Percentiles rank a stretch among this genome's conserved stretches.
phyloP scores from a whole-genome alignment of 208 protist genomes.

The Acanthamoeba lenticulata region DNA sequence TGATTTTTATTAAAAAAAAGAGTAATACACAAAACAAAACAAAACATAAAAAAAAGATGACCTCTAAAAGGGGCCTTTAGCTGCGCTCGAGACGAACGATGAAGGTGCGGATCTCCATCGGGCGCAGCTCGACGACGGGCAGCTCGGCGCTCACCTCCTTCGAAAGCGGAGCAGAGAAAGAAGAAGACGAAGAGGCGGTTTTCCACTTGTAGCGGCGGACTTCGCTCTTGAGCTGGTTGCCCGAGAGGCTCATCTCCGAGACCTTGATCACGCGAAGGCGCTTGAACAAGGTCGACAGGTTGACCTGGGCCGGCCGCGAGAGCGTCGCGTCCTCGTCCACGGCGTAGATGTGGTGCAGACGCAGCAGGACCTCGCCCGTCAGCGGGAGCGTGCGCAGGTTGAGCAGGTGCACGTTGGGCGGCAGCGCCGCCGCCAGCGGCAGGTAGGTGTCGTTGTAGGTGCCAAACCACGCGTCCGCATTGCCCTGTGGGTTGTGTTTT shows the following conservation, averaged over 20 bases:
- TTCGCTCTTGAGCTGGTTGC: constrained; percentile 48
- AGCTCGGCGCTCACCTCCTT: not conserved
- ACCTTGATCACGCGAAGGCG: not conserved
- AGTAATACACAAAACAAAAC: too few relatives aligned
- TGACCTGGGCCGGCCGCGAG: constrained; percentile 17
- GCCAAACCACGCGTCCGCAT: not conserved
- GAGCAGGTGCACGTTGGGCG: constrained; percentile 30
- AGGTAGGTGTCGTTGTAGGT: not conserved
- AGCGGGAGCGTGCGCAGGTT: not conserved
- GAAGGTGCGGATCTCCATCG: constrained; percentile 17
- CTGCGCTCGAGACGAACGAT: not conserved
- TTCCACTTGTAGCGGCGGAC: constrained; percentile 24
- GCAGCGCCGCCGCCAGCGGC: not conserved
- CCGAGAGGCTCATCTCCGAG: constrained; percentile 11
- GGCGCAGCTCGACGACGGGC: not conserved
- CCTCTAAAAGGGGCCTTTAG: too few relatives aligned
- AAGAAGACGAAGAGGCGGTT: not conserved
- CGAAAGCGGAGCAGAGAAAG: too few relatives aligned
- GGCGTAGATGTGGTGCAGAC: not conserved
- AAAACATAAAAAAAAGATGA: too few relatives aligned
- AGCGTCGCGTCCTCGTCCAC: not conserved
- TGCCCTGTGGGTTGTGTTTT: too few relatives aligned
- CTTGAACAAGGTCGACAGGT: not conserved
- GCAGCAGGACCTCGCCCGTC: not conserved
- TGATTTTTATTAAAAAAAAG: too few relatives aligned